Percentiles rank a stretch among this genome's conserved stretches.
Conservation (phyloP, 768 basidiomycete genomes). For the Sarcodon aspratus region DNA sequence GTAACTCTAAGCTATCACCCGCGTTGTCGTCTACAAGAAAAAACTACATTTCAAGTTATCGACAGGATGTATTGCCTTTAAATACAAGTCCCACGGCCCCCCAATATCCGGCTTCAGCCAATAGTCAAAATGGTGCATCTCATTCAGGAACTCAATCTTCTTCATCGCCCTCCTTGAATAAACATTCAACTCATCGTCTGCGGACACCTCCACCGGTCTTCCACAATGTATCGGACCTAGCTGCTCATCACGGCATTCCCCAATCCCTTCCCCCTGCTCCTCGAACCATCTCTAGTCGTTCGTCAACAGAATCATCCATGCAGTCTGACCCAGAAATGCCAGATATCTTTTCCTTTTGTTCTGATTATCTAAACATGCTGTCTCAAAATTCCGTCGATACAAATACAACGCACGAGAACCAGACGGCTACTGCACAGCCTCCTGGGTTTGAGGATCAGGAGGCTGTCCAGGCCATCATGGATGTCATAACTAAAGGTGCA, state of each 20-base stretch:
- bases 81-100: background rate
- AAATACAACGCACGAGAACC: slow-evolving; percentile 17
- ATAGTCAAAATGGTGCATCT: background rate
- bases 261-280: slow-evolving; percentile 52
- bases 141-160: background rate
- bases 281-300: slow-evolving; percentile 33
- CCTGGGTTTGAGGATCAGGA: slow-evolving; percentile 1
- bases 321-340: slow-evolving; percentile 3
- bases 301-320: slow-evolving; percentile 16
- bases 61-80: background rate
- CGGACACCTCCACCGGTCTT: slow-evolving; percentile 50
- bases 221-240: slow-evolving; percentile 46
- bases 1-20: background rate
- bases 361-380: slow-evolving; percentile 57
- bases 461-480: slow-evolving; percentile 24
- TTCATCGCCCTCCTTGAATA: background rate
- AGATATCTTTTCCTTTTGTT: slow-evolving; percentile 26
- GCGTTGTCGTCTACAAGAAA: background rate
- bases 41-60: background rate
- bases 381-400: slow-evolving; percentile 33
- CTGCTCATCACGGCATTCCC: slow-evolving; percentile 65
- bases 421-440: slow-evolving; percentile 10
- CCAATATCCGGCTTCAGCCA: background rate
- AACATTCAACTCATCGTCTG: slow-evolving; percentile 34
- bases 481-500: slow-evolving; percentile 24